Percentiles rank a stretch among this genome's conserved stretches.
Evolutionary conservation across 1,284 basidiomycete genomes (phyloP).

Genomic region (Polyporus tsugae): DNA sequence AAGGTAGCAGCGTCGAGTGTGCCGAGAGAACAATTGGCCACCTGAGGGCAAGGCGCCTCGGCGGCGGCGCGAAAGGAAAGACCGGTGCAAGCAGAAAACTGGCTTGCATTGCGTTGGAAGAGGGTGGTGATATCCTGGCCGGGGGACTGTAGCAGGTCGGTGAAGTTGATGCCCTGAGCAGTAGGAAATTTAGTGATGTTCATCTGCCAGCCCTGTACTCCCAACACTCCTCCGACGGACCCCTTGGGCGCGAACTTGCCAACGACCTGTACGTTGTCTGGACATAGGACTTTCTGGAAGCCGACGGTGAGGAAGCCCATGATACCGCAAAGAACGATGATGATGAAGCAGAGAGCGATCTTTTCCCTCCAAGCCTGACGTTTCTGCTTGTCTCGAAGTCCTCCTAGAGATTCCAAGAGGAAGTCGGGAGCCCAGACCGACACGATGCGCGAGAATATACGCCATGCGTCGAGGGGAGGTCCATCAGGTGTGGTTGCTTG

Average conservation of each 20-base stretch:
- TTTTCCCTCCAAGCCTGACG: conserved; percentile 99
- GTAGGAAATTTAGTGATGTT: conserved; percentile 68
- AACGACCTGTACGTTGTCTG: conserved; percentile 62
- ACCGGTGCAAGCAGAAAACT: conserved; percentile 71
- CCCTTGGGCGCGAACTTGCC: conserved; percentile 75
- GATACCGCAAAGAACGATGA: conserved; percentile 77
- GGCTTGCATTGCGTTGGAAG: conserved; percentile 74
- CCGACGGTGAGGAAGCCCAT: conserved; percentile 97
- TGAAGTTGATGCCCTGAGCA: conserved; percentile 69
- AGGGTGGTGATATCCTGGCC: conserved; percentile 92
- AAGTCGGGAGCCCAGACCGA: conserved; percentile 94
- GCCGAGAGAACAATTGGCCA: conserved; percentile 69
- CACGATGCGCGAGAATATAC: conserved; percentile 78
- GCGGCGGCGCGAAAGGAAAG: conserved; percentile 74
- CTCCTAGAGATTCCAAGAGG: conserved; percentile 77
- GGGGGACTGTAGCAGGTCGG: conserved; percentile 54
- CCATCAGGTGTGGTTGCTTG: conserved; percentile 42
- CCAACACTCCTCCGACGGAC: conserved; percentile 68
- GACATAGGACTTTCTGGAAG: conserved; percentile 92
- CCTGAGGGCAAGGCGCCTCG: conserved; percentile 74
- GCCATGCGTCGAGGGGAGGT: conserved; percentile 78
- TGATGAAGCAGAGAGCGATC: conserved; percentile 91
- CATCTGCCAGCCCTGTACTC: conserved; percentile 82
- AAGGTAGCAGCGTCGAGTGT: conserved; percentile 66
- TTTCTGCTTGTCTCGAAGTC: conserved; percentile 80